Evolutionary conservation across 2,329 filamentous ascomycete species (phyloP).

Genomic region (Hymenoscyphus linearis): DNA sequence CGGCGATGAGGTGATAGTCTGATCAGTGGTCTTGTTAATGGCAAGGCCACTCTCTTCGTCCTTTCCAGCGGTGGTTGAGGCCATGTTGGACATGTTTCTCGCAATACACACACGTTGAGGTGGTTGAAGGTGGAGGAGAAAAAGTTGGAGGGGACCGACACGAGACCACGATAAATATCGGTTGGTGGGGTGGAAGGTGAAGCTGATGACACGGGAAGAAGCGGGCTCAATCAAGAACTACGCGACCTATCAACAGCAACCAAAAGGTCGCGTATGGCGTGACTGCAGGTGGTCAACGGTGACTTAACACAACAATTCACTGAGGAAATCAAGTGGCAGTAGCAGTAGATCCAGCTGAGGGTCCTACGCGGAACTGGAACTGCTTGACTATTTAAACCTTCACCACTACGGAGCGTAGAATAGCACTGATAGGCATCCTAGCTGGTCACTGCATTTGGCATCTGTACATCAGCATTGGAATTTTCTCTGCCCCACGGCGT

Average conservation of each 20-base stretch:
- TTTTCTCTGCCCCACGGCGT: neutral
- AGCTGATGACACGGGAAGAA: neutral
- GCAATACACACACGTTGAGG: neutral
- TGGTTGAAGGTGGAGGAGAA: neutral
- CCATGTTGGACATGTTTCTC: neutral
- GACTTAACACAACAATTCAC: neutral
- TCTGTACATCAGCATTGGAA: neutral
- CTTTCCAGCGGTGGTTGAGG: neutral
- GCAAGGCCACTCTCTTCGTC: neutral
- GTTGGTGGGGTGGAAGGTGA: neutral
- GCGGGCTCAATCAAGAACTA: neutral
- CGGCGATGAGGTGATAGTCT: slow-evolving; percentile 3
- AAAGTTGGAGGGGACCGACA: neutral
- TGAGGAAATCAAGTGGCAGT: neutral
- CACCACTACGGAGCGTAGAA: neutral
- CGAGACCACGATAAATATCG: neutral
- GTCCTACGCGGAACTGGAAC: neutral
- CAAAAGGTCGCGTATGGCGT: neutral
- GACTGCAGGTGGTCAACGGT: neutral
- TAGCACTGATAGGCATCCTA: neutral
- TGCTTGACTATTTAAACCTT: neutral
- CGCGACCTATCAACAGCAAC: neutral
- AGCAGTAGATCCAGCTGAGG: neutral
- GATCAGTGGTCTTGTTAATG: neutral
- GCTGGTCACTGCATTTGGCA: neutral